phyloP scores from a whole-genome alignment of 805 yeast species.

The Cyberlindnera samutprakarnensis region DNA sequence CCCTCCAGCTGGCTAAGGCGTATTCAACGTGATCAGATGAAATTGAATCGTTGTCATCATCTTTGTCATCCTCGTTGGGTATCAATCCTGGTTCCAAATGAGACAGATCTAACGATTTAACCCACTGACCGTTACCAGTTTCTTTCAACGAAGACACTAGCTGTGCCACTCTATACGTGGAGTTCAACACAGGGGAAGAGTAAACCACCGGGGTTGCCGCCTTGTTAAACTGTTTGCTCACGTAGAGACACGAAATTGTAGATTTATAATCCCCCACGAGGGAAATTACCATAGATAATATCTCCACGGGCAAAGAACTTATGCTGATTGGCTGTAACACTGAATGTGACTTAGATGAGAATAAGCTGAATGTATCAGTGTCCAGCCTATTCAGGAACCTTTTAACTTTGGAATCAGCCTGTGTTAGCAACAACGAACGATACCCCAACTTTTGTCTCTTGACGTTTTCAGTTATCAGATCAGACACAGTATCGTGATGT shows the following conservation, averaged over 20 bases:
- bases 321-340: conserved; percentile 14
- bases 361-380: conserved; percentile 24
- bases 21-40: conserved; percentile 16
- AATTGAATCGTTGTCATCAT: conserved; percentile 6
- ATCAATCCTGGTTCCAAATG: conserved; percentile 32
- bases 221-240: conserved; percentile 41
- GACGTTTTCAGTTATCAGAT: no score
- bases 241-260: conserved; percentile 39
- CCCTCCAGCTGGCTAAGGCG: conserved; percentile 82
- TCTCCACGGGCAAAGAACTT: conserved; percentile 26
- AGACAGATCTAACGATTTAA: conserved; percentile 54
- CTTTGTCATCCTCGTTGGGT: conserved; percentile 9
- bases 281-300: conserved; percentile 20
- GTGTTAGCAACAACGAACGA: conserved; percentile 12
- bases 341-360: conserved; percentile 16
- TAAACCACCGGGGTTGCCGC: conserved; percentile 52
- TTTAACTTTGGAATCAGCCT: conserved; percentile 16
- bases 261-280: conserved; percentile 30
- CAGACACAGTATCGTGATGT: no score
- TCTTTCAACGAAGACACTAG: conserved; percentile 61
- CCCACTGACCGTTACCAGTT: conserved; percentile 47
- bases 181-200: conserved; percentile 43
- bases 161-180: conserved; percentile 77
- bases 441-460: conserved; percentile 15
- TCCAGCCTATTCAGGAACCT: conserved; percentile 24